Percentiles rank a stretch among this genome's conserved stretches.
Conservation (phyloP, 225 moss, liverwort and hornwort species). For the Ulota crispa region DNA sequence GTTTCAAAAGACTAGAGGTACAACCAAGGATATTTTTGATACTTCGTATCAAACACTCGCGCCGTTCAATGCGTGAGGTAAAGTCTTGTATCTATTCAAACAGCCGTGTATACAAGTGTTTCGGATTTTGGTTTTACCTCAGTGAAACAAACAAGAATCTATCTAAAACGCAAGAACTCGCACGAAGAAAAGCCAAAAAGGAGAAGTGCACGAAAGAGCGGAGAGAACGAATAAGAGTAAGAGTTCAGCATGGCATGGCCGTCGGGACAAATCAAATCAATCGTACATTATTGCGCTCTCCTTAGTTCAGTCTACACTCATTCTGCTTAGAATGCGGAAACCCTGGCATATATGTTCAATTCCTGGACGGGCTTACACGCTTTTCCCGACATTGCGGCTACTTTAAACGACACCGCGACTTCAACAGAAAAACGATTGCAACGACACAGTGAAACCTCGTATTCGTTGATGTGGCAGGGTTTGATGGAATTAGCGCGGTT, state of each 20-base stretch:
- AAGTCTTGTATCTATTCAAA: neutral
- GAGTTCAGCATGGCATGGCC: neutral
- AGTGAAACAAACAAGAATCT: neutral
- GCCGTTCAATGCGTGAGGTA: neutral
- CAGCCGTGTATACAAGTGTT: neutral
- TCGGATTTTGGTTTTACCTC: neutral
- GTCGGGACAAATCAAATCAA: neutral
- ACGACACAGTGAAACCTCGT: neutral
- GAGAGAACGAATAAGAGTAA: neutral
- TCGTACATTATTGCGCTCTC: slow-evolving; percentile 3
- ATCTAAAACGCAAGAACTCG: neutral
- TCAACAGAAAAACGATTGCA: neutral
- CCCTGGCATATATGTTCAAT: neutral
- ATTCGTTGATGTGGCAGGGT: neutral
- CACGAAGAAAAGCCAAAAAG: neutral
- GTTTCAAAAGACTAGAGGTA: neutral
- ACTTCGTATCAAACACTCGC: neutral
- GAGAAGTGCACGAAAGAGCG: neutral
- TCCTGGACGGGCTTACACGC: neutral
- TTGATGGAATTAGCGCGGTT: neutral
- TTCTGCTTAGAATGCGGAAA: neutral
- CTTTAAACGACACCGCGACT: neutral
- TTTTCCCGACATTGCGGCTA: neutral
- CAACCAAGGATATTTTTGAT: neutral
- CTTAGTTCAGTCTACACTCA: neutral